phyloP scores from a whole-genome alignment of 2,329 filamentous ascomycete species.

The Xylariaceae sp. region DNA sequence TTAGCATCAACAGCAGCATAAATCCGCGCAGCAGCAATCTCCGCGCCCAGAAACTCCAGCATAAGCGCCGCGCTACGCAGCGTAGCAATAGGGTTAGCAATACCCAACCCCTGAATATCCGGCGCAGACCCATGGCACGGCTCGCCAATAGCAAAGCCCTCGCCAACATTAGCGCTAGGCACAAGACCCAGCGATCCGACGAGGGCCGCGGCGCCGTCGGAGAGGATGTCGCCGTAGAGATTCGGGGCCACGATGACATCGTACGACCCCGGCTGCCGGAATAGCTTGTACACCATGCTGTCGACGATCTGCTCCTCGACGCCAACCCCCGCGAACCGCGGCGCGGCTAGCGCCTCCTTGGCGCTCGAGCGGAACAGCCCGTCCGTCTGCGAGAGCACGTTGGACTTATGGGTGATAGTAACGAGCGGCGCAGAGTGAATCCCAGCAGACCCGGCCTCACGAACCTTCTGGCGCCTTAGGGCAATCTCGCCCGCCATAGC shows the following conservation, averaged over 20 bases:
- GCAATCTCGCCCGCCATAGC: constrained; percentile 95
- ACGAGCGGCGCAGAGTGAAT: constrained; percentile 71
- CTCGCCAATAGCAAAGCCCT: constrained; percentile 93
- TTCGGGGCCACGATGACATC: constrained; percentile 98
- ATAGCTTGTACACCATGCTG: constrained; percentile 99
- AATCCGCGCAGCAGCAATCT: constrained; percentile 80
- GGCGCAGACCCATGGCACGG: constrained; percentile 95
- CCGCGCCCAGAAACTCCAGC: constrained; percentile 91
- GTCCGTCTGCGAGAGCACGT: constrained; percentile 94
- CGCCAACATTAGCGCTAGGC: constrained; percentile 90
- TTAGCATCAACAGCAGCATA: constrained; percentile 90
- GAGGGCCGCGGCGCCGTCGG: constrained; percentile 89
- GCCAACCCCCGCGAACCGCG: constrained; percentile 58
- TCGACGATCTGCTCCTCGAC: constrained; percentile 99
- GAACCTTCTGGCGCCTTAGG: constrained; percentile 75
- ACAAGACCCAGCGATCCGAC: constrained; percentile 91
- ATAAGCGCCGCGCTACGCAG: constrained; percentile 87
- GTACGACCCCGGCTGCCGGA: constrained; percentile 91
- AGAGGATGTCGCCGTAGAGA: constrained; percentile 94
- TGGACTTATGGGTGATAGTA: constrained; percentile 97
- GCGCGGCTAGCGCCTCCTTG: constrained; percentile 63
- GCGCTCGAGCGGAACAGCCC: constrained; percentile 86
- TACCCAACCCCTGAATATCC: constrained; percentile 87
- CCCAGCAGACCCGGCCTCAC: constrained; percentile 47
- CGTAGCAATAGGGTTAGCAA: constrained; percentile 96